phyloP scores from a whole-genome alignment of 371 early-diverging fungal species.

The Dinochytrium kinnereticum region DNA sequence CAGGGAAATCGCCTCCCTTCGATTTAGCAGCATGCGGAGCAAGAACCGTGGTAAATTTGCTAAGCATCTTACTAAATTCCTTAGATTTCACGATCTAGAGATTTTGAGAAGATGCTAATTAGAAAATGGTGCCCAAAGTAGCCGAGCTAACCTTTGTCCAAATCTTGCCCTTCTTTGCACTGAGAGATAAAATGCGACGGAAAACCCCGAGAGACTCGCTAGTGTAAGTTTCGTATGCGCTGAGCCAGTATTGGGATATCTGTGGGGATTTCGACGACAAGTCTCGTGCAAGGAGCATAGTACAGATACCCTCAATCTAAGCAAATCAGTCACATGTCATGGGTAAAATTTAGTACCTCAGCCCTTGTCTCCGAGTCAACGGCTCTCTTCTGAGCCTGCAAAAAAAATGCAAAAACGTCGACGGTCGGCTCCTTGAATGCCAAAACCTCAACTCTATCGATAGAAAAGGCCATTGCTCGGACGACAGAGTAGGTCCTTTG shows the following conservation, averaged over 20 bases:
- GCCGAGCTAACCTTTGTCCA: background rate
- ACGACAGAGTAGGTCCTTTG: background rate
- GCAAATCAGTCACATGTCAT: background rate
- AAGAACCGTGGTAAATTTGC: background rate
- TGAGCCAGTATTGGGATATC: background rate
- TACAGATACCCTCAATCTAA: conserved; percentile 3
- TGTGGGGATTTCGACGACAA: background rate
- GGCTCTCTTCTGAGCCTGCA: background rate
- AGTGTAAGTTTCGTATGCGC: background rate
- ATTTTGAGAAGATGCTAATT: too few species aligned
- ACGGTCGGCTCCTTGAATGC: background rate
- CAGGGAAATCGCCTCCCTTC: too few species aligned
- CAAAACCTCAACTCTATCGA: background rate
- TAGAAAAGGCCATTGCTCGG: background rate
- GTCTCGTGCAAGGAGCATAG: conserved; percentile 2
- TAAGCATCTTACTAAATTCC: background rate
- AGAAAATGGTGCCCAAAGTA: too few species aligned
- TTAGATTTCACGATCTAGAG: background rate
- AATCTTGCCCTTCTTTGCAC: conserved; percentile 1
- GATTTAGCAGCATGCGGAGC: too few species aligned
- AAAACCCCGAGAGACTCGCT: background rate
- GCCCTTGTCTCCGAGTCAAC: background rate
- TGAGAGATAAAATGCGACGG: conserved; percentile 3
- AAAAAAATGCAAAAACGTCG: background rate
- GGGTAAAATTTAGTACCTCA: background rate